These are phyloP conservation scores for Carex myosuroides DNA, from an alignment of 176 grass and related monocot species.

Conservation along the genomic window DNA sequence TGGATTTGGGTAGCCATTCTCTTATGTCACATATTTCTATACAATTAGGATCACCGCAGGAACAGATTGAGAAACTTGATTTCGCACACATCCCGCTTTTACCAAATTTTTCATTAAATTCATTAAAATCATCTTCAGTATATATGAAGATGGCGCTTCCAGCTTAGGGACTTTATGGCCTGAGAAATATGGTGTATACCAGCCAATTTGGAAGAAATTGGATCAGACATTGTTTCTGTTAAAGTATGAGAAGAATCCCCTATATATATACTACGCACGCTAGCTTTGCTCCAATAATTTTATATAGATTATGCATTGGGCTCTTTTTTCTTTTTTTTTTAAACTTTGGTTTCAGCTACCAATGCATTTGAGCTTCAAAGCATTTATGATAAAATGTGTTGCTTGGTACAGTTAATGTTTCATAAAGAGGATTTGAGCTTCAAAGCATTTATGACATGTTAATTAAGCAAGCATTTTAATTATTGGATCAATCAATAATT, in stretches of 20 bases:
- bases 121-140: slow-evolving; percentile 41
- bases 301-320: too few species aligned
- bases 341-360: too few species aligned
- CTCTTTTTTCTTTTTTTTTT: too few species aligned
- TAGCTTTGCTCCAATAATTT: too few species aligned
- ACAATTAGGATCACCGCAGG: slow-evolving; percentile 88
- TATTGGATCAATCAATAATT: too few species aligned
- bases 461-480: too few species aligned
- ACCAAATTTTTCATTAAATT: slow-evolving; percentile 35
- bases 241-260: slow-evolving; percentile 31
- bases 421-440: too few species aligned
- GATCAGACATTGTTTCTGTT: slow-evolving; percentile 55
- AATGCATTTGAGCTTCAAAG: too few species aligned
- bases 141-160: slow-evolving; percentile 71
- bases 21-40: slow-evolving; percentile 92
- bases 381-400: too few species aligned
- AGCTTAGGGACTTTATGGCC: slow-evolving; percentile 95
- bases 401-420: too few species aligned
- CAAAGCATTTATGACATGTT: too few species aligned
- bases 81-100: slow-evolving; percentile 31
- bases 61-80: slow-evolving; percentile 66
- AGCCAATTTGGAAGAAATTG: slow-evolving; percentile 89
- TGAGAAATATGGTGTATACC: slow-evolving; percentile 95
- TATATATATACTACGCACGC: neutral
- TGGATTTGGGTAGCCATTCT: slow-evolving; percentile 86